Conservation (phyloP, 106 monocot genomes). For the Phalaenopsis aphrodite region DNA sequence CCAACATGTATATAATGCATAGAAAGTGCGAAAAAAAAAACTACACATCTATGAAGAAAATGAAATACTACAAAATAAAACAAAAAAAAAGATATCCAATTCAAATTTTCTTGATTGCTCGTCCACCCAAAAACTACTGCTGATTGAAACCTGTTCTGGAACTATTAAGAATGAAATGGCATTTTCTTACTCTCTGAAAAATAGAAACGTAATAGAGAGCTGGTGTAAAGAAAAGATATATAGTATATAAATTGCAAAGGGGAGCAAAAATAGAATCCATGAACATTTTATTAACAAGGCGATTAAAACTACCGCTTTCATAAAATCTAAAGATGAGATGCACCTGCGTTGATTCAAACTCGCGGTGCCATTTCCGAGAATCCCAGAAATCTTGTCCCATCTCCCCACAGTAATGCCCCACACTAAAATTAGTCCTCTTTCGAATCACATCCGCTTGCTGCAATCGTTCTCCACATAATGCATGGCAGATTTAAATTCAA, state of each 20-base stretch:
- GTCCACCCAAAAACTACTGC: background rate
- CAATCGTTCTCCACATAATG: constrained; percentile 4
- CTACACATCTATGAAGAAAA: background rate
- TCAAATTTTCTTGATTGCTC: background rate
- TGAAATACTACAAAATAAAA: no score
- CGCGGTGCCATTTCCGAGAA: constrained; percentile 84
- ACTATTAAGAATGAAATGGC: background rate
- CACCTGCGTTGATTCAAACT: constrained; percentile 92
- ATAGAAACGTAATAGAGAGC: background rate
- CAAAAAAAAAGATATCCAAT: background rate
- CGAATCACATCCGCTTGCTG: constrained; percentile 99
- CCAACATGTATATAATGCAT: background rate
- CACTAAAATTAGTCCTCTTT: constrained; percentile 73
- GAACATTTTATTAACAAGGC: background rate
- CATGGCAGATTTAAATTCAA: background rate
- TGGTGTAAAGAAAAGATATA: background rate
- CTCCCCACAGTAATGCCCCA: constrained; percentile 98
- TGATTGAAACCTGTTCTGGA: background rate
- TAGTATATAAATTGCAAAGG: background rate
- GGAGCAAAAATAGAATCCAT: background rate
- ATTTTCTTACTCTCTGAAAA: background rate
- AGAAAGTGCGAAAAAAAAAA: background rate
- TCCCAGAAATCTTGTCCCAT: constrained; percentile 99
- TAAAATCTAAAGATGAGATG: background rate
- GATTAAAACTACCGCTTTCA: background rate